Evolutionary conservation across 2,329 filamentous ascomycete species (phyloP), one percentile per base, ranked within the genome.

Genomic region (Monilinia aucupariae): DNA sequence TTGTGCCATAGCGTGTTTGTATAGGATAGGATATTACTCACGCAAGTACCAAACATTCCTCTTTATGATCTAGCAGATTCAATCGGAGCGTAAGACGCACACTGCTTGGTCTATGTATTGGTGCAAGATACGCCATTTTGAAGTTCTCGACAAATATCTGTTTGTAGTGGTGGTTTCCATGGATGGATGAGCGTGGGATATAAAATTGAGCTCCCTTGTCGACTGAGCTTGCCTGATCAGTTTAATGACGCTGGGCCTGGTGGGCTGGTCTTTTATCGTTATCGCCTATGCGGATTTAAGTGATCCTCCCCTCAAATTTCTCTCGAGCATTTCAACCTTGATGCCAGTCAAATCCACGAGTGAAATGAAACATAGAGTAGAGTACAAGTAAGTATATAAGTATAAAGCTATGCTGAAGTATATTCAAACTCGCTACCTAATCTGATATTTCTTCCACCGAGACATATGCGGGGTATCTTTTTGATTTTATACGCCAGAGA

Each of bases 71-170:
- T 59, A 96, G 79, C 70, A 97, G 87, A 70, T 85, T 86, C 65
- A 93, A 82, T 73, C 88, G 90, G 68, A 97, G 76, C 17, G 92
- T 93, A 82, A 96, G 90, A 62, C 92, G 87, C 67, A 97, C 87
- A 78, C 91, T 96, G 75, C 91, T 97, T 30, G 94, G 89, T 71
- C 87, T 84, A 76, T 99, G 94, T 63, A 99, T 94, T 47, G 94
- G 92, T 66, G 91, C 92, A 72, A 99, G 81, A 76, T 97, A 99
- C 59, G 94, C 90, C 94, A 99, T 99, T 32, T 25, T 68, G 56
- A 64, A 53, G 22, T 13, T 43, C 10, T 30, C 30, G n/a, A 59
- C 20, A 49, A 60, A 6, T 30, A 17, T 22, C 7, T 39, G n/a
- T n/a, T n/a, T n/a, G 37, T 34, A 27, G 27, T 22, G n/a, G 9